Evolutionary conservation across 306 rosid genomes (phyloP).

Genomic region (Quercus dentata): DNA sequence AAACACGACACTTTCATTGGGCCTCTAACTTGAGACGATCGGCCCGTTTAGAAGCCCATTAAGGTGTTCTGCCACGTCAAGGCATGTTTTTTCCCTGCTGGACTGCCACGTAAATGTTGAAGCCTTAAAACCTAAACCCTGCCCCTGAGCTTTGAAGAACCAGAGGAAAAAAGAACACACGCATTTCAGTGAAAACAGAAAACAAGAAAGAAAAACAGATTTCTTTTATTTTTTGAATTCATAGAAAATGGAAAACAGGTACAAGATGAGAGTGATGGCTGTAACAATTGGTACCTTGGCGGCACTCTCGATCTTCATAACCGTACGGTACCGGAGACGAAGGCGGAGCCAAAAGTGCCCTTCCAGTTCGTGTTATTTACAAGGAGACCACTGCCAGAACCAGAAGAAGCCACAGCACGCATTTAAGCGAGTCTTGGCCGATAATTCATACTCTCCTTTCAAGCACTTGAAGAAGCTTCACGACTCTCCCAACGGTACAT

Average conservation of each 20-base stretch:
- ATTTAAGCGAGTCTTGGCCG: conserved; percentile 73
- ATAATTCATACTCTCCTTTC: conserved; percentile 68
- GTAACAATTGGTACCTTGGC: conserved; percentile 48
- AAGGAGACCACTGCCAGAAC: conserved; percentile 26
- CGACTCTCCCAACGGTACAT: conserved; percentile 31
- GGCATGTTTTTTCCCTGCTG: too few relatives aligned
- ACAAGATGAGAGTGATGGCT: conserved; percentile 35
- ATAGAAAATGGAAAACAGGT: conserved; percentile 32
- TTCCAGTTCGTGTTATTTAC: conserved; percentile 58
- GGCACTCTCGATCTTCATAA: conserved; percentile 50
- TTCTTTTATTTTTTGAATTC: too few relatives aligned
- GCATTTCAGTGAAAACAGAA: too few relatives aligned
- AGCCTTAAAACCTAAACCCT: too few relatives aligned
- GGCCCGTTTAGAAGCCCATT: too few relatives aligned
- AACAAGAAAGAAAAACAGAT: too few relatives aligned
- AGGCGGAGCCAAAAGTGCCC: conserved; percentile 27
- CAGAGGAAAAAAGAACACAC: too few relatives aligned
- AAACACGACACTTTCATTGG: too few relatives aligned
- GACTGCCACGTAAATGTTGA: too few relatives aligned
- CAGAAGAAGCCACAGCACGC: conserved; percentile 56
- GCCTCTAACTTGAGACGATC: too few relatives aligned
- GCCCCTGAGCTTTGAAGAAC: too few relatives aligned
- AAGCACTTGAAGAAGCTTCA: conserved; percentile 53
- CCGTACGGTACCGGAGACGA: conserved; percentile 35
- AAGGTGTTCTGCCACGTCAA: too few relatives aligned